Evolutionary conservation across 495 filamentous ascomycete species (phyloP), one percentile per base, ranked within the genome.

Genomic region (Friedmanniomyces simplex): DNA sequence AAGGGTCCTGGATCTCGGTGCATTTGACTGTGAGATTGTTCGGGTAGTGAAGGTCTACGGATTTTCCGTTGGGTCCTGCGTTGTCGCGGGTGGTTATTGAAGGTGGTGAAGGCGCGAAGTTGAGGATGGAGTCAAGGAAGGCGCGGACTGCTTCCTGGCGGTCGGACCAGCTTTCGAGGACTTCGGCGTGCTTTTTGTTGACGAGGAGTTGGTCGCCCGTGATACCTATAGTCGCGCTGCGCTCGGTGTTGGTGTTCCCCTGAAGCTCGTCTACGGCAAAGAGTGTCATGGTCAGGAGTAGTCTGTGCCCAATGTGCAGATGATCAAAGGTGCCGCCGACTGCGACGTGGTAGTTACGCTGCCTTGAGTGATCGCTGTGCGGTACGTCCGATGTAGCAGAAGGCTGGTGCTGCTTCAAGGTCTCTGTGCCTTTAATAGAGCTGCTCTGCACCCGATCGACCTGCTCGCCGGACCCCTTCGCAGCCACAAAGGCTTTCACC

Each of bases 311-410:
- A 26, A 87, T 80, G 67, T 97, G 93, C 37, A 98, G 80, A 71
- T 97, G 88, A 70, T 98, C 93, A 68, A 97, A 98, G 3, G 93
- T 97, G 20, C 93, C 93, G 42, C 91, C 93, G 32, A 97, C 82
- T n/a, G 81, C 82, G 32, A 95, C 85, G 18, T 79, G 77, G 60
- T 70, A 67, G 66, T 83, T 78, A 46, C 46, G 69, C 55, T 54
- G 30, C 24, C 13, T 43, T 42, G 28, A 32, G 28, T 4, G 28
- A 3, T 10, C 4, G 28, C 28, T 32, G 28, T 18, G 28, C 45
- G 5, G 13, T 37, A 16, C 34, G 8, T 37, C 34, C 5, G 21
- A 50, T 6, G 20, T 26, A 16, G 48, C 11, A 16, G 21, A 50
- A 16, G 48, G 20, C 50, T 20, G 26, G 10, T 34, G 6, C 26